A percentile compares a stretch with the other conserved stretches of the same genome.
These are phyloP conservation scores for Chaetomiaceae sp. DNA, from an alignment of 2,329 filamentous ascomycete species.

Conservation along the genomic window DNA sequence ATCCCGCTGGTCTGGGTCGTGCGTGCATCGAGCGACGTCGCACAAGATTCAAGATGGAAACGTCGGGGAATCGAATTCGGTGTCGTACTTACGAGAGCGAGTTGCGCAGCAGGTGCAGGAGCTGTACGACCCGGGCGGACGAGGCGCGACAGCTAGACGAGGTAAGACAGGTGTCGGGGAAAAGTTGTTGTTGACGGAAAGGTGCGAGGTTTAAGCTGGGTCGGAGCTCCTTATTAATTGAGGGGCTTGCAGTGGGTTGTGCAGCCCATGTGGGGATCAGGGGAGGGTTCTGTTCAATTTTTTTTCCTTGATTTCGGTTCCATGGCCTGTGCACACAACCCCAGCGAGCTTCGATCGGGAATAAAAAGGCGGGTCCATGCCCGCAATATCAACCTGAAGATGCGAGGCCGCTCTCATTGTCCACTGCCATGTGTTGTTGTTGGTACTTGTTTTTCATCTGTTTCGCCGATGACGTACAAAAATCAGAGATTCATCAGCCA, in stretches of 20 bases:
- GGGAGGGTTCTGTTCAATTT: conserved; percentile 26
- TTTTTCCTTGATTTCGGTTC: conserved; percentile 21
- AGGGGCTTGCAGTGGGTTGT: conserved; percentile 19
- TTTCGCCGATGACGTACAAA: neutral
- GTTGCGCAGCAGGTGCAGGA: neutral
- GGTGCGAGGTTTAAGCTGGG: conserved; percentile 14
- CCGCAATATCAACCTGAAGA: neutral
- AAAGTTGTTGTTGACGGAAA: conserved; percentile 6
- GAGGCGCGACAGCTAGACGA: neutral
- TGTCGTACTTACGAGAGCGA: conserved; percentile 7
- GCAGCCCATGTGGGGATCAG: conserved; percentile 20
- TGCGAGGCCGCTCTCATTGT: neutral
- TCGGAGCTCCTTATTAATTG: conserved; percentile 23
- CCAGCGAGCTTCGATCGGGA: neutral
- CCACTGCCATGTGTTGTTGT: neutral
- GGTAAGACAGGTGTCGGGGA: conserved; percentile 6
- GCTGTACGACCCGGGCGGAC: conserved; percentile 2
- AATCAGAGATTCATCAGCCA: neutral
- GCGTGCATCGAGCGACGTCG: conserved; percentile 8
- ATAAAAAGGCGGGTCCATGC: neutral
- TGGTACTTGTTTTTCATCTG: neutral
- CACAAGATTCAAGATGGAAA: neutral
- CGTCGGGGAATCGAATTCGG: neutral
- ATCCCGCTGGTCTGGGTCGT: neutral
- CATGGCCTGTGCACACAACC: conserved; percentile 20